phyloP scores from a whole-genome alignment of 305 asterid species.

The Petunia hybrid region DNA sequence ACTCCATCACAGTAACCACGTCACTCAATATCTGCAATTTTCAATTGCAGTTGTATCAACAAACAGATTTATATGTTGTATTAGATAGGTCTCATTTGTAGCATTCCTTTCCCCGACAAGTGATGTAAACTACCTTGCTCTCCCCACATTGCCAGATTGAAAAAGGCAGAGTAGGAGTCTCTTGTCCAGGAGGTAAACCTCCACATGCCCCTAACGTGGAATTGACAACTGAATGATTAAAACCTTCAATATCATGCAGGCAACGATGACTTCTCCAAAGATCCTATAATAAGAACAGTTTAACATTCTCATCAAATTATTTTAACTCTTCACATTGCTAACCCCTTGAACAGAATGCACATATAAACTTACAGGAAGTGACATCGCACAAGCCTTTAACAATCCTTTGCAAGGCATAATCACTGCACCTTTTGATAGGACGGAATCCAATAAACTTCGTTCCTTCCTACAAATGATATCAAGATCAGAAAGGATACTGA shows the following conservation, averaged over 20 bases:
- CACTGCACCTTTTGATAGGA: constrained; percentile 66
- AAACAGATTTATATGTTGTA: not conserved
- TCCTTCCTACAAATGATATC: constrained; percentile 65
- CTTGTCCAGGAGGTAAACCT: constrained; percentile 65
- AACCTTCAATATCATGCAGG: constrained; percentile 82
- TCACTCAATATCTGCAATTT: constrained; percentile 73
- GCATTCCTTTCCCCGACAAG: constrained; percentile 5
- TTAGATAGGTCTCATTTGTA: not conserved
- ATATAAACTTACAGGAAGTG: constrained; percentile 74
- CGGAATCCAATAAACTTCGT: constrained; percentile 63
- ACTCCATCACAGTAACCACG: constrained; percentile 68
- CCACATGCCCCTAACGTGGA: constrained; percentile 87
- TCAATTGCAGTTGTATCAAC: constrained; percentile 21
- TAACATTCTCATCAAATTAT: constrained; percentile 23
- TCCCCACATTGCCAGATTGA: constrained; percentile 88
- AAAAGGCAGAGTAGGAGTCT: constrained; percentile 72
- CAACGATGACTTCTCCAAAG: constrained; percentile 86
- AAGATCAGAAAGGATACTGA: constrained; percentile 31
- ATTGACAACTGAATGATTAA: constrained; percentile 79
- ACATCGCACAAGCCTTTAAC: constrained; percentile 84
- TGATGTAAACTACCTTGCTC: constrained; percentile 57
- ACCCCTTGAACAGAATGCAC: constrained; percentile 31
- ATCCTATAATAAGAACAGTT: constrained; percentile 58
- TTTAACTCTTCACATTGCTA: constrained; percentile 16
- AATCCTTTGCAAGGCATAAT: constrained; percentile 88